These are phyloP conservation scores for Mimosa bimucronata DNA, from an alignment of 306 rosid species.

Conservation along the genomic window DNA sequence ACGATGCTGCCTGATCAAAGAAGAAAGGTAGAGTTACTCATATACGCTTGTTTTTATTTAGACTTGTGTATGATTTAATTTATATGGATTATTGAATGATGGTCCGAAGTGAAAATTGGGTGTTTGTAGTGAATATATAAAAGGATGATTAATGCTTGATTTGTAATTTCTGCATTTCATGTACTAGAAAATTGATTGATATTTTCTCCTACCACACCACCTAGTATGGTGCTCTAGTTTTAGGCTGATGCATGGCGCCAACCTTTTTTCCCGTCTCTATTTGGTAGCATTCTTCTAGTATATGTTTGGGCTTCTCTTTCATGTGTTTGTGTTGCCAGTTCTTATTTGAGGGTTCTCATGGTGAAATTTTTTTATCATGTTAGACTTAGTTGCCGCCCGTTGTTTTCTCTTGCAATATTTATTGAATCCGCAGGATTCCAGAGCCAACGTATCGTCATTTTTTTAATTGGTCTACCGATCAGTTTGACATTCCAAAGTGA, in stretches of 20 bases:
- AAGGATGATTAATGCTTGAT: slow-evolving; percentile 27
- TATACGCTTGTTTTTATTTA: background rate
- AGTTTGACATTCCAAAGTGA: slow-evolving; percentile 19
- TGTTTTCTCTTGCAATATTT: slow-evolving; percentile 23
- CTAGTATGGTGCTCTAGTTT: background rate
- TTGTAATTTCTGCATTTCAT: slow-evolving; percentile 25
- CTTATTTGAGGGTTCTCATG: slow-evolving; percentile 15
- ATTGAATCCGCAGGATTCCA: slow-evolving; percentile 5
- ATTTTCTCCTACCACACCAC: background rate
- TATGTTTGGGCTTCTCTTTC: slow-evolving; percentile 17
- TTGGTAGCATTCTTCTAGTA: slow-evolving; percentile 22
- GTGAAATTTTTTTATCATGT: slow-evolving; percentile 5
- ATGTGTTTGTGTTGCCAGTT: background rate
- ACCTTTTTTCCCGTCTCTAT: background rate
- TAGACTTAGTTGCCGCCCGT: background rate
- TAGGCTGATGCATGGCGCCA: background rate
- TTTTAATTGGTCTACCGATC: background rate
- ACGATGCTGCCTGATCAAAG: slow-evolving; percentile 88
- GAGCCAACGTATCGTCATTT: slow-evolving; percentile 10
- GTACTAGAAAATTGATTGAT: slow-evolving; percentile 12
- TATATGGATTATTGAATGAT: slow-evolving; percentile 21
- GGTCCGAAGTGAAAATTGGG: background rate
- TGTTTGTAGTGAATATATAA: background rate
- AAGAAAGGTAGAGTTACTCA: slow-evolving; percentile 73
- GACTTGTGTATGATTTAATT: slow-evolving; percentile 15